Evolutionary conservation across 306 rosid species (phyloP), one percentile per base, ranked within the genome.

Genomic region (Vigna radiata): DNA sequence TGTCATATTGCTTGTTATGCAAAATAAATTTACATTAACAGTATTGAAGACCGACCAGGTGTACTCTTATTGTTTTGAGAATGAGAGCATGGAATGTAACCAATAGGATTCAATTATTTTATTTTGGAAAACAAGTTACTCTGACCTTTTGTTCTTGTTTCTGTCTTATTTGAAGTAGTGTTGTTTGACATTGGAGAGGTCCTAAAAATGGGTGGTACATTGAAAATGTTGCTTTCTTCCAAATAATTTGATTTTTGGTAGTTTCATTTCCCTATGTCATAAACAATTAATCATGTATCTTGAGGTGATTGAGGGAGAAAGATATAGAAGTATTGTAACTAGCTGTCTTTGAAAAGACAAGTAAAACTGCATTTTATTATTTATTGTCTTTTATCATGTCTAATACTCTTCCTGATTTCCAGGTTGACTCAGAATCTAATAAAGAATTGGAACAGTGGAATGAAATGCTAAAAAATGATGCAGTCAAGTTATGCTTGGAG

Each of bases 381-480:
- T 27, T 9, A 3, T 21, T n/a, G 17, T 8, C 10, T 18, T 60
- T 21, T 31, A 1, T 48, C 50, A 48, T 19, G n/a, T 50, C 23
- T 72, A 61, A 72, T 49, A 41, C 79, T 70, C 50, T n/a, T 77
- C 72, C 10, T 73, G 8, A 53, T 64, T 80, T 78, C 55, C 77
- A 95, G 98, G 86, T 88, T 17, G 98, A 95, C 74, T 82, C 97
- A 16, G 97, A 95, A 79, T 88, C 96, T 56, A 86, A 53, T 74
- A 95, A 95, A 88, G 98, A 95, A 70, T 64, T 95, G 86, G 98
- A 95, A 68, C 96, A 88, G 76, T 95, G 98, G 98, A 92, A 89
- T 81, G 97, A 95, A 86, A 87, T 88, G 91, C 90, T 95, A 55
- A 92, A 88, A 88, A 92, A 83, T 75, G 98, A 95, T n/a, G 97